Evolutionary conservation across 139 green algal genomes (phyloP).

Genomic region (Chlorella sp.): DNA sequence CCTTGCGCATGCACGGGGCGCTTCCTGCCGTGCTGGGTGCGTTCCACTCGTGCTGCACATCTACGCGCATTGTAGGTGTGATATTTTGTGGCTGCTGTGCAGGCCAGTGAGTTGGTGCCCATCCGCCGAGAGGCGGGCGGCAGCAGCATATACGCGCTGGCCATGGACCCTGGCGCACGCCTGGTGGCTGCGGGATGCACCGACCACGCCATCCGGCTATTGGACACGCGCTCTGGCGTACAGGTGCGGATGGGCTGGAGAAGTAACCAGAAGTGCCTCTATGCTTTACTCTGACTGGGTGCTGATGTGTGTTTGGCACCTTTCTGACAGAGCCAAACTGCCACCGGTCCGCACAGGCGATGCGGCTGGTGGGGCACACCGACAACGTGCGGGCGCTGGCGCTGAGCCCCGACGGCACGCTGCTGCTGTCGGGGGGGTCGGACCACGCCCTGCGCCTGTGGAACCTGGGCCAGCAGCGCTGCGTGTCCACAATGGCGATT

Average conservation of each 20-base stretch:
- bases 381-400: slow-evolving; percentile 77
- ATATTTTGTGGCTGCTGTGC: too few relatives aligned
- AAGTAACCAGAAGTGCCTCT: too few relatives aligned
- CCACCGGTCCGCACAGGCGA: too few relatives aligned
- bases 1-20: not conserved
- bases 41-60: too few relatives aligned
- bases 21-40: not conserved
- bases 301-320: too few relatives aligned
- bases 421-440: slow-evolving; percentile 72
- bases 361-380: slow-evolving; percentile 81
- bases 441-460: slow-evolving; percentile 90
- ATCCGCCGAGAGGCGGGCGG: not conserved
- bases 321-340: too few relatives aligned
- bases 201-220: slow-evolving; percentile 65
- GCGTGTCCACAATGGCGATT: slow-evolving; percentile 65
- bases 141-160: slow-evolving; percentile 82
- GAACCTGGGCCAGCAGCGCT: slow-evolving; percentile 89
- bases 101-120: not conserved
- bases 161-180: slow-evolving; percentile 57
- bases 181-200: slow-evolving; percentile 76
- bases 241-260: too few relatives aligned
- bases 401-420: slow-evolving; percentile 67
- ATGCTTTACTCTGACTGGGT: too few relatives aligned
- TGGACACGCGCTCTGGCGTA: slow-evolving; percentile 64
- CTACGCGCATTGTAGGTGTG: too few relatives aligned